Percentiles rank a stretch among this genome's conserved stretches.
These are phyloP conservation scores for Alloteropsis angusta DNA, from an alignment of 202 grass and related monocot species.

Conservation along the genomic window DNA sequence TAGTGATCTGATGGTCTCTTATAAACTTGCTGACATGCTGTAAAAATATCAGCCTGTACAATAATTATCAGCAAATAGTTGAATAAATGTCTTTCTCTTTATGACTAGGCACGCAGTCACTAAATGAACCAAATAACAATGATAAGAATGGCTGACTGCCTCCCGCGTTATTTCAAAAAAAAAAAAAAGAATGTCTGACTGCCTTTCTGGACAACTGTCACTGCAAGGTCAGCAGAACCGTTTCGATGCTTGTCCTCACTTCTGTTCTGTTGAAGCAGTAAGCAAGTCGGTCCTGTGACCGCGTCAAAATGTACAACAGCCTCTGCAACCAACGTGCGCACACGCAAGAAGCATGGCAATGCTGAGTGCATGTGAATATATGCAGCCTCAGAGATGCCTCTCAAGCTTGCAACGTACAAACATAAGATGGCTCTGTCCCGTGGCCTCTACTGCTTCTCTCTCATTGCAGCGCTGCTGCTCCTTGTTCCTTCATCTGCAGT, in stretches of 20 bases:
- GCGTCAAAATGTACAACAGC: conserved; percentile 24
- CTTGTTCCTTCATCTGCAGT: conserved; percentile 23
- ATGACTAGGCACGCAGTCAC: neutral
- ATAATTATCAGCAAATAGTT: neutral
- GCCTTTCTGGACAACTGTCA: neutral
- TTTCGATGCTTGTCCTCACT: neutral
- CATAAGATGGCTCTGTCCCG: conserved; percentile 29
- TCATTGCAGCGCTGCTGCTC: conserved; percentile 27
- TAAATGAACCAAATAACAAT: neutral
- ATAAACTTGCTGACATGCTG: neutral
- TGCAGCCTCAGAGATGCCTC: neutral
- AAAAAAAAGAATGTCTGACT: neutral
- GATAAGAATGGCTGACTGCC: neutral
- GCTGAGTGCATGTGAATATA: conserved; percentile 25
- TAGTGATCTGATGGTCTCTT: neutral
- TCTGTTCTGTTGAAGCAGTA: conserved; percentile 16
- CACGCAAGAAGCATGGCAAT: neutral
- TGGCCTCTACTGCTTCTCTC: conserved; percentile 9
- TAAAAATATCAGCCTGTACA: neutral
- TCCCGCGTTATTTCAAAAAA: neutral
- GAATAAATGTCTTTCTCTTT: neutral
- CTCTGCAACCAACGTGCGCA: neutral
- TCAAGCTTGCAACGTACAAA: neutral
- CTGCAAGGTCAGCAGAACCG: neutral
- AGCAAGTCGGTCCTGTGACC: neutral